Conservation (phyloP, 768 basidiomycete species). For the Erythrobasidium yunnanense region DNA sequence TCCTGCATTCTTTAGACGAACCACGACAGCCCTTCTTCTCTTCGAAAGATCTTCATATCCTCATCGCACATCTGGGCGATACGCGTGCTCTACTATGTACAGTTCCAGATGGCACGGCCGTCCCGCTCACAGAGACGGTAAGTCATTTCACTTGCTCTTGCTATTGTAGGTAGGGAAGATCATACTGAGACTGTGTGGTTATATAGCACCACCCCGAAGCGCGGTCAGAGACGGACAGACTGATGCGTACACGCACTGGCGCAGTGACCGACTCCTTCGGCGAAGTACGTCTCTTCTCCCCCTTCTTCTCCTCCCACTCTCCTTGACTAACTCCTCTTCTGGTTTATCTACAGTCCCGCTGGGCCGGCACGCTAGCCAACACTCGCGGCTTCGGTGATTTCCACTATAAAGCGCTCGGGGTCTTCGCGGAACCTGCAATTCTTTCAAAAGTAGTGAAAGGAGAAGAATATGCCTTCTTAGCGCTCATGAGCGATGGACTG, state of each 20-base stretch:
- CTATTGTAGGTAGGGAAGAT: background rate
- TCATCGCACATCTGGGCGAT: conserved; percentile 88
- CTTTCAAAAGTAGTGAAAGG: conserved; percentile 47
- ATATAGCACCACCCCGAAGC: conserved; percentile 75
- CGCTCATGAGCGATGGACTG: conserved; percentile 86
- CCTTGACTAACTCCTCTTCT: background rate
- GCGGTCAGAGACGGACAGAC: conserved; percentile 66
- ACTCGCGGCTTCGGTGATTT: conserved; percentile 48
- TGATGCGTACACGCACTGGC: conserved; percentile 77
- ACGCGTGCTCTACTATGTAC: conserved; percentile 76
- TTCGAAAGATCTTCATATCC: conserved; percentile 61
- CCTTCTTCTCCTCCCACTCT: background rate
- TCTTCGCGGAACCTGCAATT: conserved; percentile 35
- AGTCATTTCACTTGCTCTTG: background rate
- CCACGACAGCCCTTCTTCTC: conserved; percentile 72
- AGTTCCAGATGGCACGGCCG: conserved; percentile 59
- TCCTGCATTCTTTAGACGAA: conserved; percentile 78
- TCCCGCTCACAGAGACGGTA: conserved; percentile 71
- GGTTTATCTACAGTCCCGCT: conserved; percentile 14
- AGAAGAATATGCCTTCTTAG: conserved; percentile 69
- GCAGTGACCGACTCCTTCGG: conserved; percentile 49
- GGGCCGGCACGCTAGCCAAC: conserved; percentile 14
- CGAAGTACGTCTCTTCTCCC: conserved; percentile 1
- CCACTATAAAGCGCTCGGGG: conserved; percentile 34
- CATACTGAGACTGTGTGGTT: background rate